Evolutionary conservation across 345 rosid genomes (phyloP), one percentile per base, ranked within the genome.

Genomic region (Brassica cretica): DNA sequence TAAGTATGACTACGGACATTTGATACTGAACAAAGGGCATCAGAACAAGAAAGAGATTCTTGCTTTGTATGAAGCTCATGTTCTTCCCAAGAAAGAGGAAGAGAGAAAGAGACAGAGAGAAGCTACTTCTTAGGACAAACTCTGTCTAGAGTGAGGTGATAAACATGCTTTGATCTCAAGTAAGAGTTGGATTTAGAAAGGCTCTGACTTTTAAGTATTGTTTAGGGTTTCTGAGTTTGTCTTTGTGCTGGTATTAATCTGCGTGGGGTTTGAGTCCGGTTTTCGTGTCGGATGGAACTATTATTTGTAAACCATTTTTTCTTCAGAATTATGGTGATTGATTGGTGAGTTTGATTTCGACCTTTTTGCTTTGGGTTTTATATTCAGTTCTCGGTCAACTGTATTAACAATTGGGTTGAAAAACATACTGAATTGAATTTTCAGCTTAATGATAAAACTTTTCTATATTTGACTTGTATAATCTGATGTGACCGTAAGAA

Each of bases 11-110:
- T 91, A 86, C 8, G 99, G 93, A 7, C 96, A 87, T 3, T 91
- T 91, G 86, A 82, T 96, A 61, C 90, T 93, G 39, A 87, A 88
- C 76, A 61, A 90, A 76, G 90, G 84, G 74, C 94, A 82, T 77
- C 90, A 88, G 8, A 89, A 85, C 83, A 96, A 90, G 90, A 91
- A 88, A 79, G 98, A 96, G 58, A 86, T 93, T 77, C 82, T 93
- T 46, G 89, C 93, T 1, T 83, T 96, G 63, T 93, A 91, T 49
- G 97, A 96, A 87, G 78, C 85, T 75, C 84, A 76, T 75, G 85
- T 93, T 70, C 90, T 96, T 55, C 90, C 85, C 71, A 93, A 87
- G 85, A 79, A 73, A 64, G 76, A 30, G 35, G 11, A 44, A 49
- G 76, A 72, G 76, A 72, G 67, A 71, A 30, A 73, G 79, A 80